Evolutionary conservation across 225 moss, liverwort and hornwort genomes (phyloP), one percentile per base, ranked within the genome.

Genomic region (Physcomitrium patens): DNA sequence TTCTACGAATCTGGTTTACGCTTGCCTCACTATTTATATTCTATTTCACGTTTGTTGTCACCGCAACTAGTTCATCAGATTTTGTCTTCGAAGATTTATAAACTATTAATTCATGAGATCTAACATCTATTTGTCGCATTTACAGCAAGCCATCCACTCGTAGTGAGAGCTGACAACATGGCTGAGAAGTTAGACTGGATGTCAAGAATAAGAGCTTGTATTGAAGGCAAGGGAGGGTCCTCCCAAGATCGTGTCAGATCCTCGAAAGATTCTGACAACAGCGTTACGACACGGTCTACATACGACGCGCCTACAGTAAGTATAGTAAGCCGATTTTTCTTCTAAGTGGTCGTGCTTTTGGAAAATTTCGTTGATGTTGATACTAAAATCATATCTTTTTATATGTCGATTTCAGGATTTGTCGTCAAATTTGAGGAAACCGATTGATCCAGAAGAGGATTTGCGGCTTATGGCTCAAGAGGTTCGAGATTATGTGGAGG

Each of bases 141-240:
- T 72, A 79, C 97, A 99, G 97, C 97, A 64, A 93, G 89, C 66
- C 94, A 95, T 86, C 89, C 88, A 58, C 83, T 99, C 64, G 77
- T 90, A 18, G 78, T 99, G 89, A 95, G 90, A 91, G 95, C 95
- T 44, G 94, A 99, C 55, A 95, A 91, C 48, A 87, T 94, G 76
- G 93, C 97, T 67, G 97, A 99, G 75, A 99, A 99, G 87, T 78
- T 94, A 68, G 97, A 99, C 77, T 99, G 97, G 97, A 93, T 99
- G 93, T 72, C 75, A 67, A 88, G 89, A 85, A 85, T 99, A 65
- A 86, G 95, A 80, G 85, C 86, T 24, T 97, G 91, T 83, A 94
- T 89, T 9, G 88, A 84, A 53, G 73, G 69, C 9, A 83, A 91
- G 77, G 89, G 92, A 83, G 73, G 78, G 53, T 62, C 84, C 75